These are phyloP conservation scores for Fonsecaea monophora DNA, from an alignment of 2,329 filamentous ascomycete species.

Conservation along the genomic window DNA sequence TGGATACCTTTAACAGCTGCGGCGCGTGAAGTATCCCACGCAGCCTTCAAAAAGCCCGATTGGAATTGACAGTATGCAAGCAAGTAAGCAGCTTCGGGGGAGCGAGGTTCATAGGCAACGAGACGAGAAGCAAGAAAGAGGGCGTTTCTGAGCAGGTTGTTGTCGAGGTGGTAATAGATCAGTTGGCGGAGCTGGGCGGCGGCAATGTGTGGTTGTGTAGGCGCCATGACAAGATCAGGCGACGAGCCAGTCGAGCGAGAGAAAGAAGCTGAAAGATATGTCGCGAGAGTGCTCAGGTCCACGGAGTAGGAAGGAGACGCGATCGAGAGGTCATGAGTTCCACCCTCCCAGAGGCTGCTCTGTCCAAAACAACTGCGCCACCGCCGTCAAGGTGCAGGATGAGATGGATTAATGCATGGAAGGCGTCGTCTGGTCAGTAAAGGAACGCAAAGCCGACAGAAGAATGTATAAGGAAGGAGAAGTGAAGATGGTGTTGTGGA, in stretches of 20 bases:
- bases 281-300: neutral
- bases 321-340: constrained; percentile 26
- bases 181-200: constrained; percentile 68
- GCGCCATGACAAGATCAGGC: constrained; percentile 57
- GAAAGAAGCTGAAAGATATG: neutral
- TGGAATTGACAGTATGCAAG: constrained; percentile 84
- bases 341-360: constrained; percentile 7
- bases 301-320: constrained; percentile 11
- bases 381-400: constrained; percentile 2
- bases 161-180: constrained; percentile 81
- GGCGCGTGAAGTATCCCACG: constrained; percentile 80
- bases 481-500: constrained; percentile 7
- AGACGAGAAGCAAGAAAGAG: constrained; percentile 92
- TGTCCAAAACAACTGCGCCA: constrained; percentile 32
- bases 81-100: constrained; percentile 80
- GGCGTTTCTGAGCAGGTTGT: constrained; percentile 85
- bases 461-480: constrained; percentile 5
- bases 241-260: constrained; percentile 5
- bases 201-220: constrained; percentile 57
- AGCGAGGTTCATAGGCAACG: constrained; percentile 80
- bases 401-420: constrained; percentile 25
- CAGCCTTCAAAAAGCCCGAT: constrained; percentile 80
- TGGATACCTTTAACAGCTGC: constrained; percentile 74
- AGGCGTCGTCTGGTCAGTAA: constrained; percentile 3
- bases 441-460: constrained; percentile 2